Evolutionary conservation across 768 basidiomycete genomes (phyloP), one percentile per base, ranked within the genome.

Genomic region (Tricholoma flavovirens): DNA sequence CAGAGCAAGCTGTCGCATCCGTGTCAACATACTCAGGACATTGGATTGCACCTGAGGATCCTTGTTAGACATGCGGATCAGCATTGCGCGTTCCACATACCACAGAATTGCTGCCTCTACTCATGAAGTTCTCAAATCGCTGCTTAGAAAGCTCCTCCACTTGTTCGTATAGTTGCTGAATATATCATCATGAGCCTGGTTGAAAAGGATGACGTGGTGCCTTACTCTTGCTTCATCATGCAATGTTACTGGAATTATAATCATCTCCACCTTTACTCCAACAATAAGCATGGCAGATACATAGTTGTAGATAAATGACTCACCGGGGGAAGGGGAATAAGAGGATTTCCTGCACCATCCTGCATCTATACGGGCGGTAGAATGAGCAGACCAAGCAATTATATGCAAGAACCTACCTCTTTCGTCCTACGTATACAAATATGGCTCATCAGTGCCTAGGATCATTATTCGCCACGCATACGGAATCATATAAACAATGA

Each of bases 351-450:
- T 15, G 82, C 69, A 6, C 73, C 77, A 65, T 95, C 90, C 78
- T 90, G 87, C 88, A 96, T 94, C 84, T 93, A 66, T 24, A 30
- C 19, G 15, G 49, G 26, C 40, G 6, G 43, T 56, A 53, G 24
- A 59, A 49, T 38, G 35, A 24, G 45, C 30, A 17, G 5, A 51
- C 8, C 26, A 33, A 36, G 21, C 0, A 9, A 19, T 22, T 11
- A 40, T n/a, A 45, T 49, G 4, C 5, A 4, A 49, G n/a, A 17
- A 38, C 62, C 40, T 42, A 82, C 87, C 73, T 93, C 90, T 69
- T 93, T 93, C 14, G 90, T 93, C 42, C 91, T 80, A 22, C 90
- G 84, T 46, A 92, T 83, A 61, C 90, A 92, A 30, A 83, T 75
- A 8, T 88, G 85, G 54, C 75, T 82, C 89, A 92, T 92, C 15